Evolutionary conservation across 192 early-diverging fungal genomes (phyloP).

Genomic region (Coemansia asiatica): DNA sequence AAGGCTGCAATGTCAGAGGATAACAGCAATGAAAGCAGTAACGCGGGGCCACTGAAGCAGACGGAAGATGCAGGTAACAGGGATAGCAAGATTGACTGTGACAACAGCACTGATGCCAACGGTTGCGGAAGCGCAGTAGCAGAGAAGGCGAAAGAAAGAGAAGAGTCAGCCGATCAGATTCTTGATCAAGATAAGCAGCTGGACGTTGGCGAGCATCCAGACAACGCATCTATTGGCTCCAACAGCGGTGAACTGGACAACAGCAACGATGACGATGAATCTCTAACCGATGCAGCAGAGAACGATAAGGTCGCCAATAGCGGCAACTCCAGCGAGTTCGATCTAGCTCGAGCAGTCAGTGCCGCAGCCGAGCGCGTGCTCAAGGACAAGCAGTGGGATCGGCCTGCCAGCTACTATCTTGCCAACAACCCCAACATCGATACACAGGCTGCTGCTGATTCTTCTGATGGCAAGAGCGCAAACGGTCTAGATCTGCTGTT

Average conservation of each 20-base stretch:
- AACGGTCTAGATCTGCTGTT: too few relatives aligned
- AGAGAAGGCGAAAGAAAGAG: background rate
- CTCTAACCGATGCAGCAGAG: background rate
- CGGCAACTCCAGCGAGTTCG: constrained; percentile 23
- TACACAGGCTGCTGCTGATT: background rate
- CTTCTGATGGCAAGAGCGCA: background rate
- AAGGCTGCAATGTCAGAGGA: background rate
- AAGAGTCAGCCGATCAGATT: background rate
- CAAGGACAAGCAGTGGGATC: constrained; percentile 52
- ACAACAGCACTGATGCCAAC: background rate
- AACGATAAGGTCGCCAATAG: background rate
- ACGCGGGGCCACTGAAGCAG: background rate
- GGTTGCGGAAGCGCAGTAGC: background rate
- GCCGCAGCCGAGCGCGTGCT: constrained; percentile 48
- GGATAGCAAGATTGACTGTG: constrained; percentile 1
- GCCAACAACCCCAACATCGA: constrained; percentile 6
- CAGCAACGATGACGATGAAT: background rate
- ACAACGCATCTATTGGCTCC: background rate
- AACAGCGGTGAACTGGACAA: background rate
- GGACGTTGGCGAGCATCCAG: background rate
- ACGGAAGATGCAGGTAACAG: background rate
- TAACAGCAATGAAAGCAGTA: background rate
- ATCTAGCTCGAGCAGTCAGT: constrained; percentile 40
- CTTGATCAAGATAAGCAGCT: background rate
- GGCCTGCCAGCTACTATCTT: constrained; percentile 38